Conservation (phyloP, 148 eudicot species). For the Fagopyrum tataricum region DNA sequence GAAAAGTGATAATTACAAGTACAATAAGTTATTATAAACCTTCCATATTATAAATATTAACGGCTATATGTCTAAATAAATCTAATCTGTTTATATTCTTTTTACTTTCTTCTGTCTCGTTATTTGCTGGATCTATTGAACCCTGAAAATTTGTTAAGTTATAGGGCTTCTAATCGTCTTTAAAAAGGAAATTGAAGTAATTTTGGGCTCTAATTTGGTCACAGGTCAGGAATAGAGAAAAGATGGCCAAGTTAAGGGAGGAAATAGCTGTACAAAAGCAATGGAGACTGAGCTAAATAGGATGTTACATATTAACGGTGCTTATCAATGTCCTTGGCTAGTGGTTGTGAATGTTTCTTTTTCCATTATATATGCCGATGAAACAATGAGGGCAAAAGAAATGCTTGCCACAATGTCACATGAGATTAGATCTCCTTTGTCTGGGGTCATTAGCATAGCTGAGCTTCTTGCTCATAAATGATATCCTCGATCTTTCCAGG, state of each 20-base stretch:
- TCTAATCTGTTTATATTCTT: neutral
- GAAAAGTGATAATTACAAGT: neutral
- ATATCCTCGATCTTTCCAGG: slow-evolving; percentile 90
- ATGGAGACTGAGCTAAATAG: slow-evolving; percentile 90
- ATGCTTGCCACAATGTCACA: slow-evolving; percentile 98
- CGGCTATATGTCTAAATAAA: neutral
- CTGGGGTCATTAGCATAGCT: slow-evolving; percentile 92
- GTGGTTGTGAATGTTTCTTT: neutral
- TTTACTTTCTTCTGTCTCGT: neutral
- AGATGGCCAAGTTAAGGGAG: slow-evolving; percentile 84
- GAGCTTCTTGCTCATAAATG: slow-evolving; percentile 87
- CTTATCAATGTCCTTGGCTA: neutral
- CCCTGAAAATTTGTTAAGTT: neutral
- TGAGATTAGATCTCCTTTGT: slow-evolving; percentile 88
- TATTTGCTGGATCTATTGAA: neutral
- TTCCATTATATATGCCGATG: slow-evolving; percentile 44
- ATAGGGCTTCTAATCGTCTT: neutral
- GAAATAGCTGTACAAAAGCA: slow-evolving; percentile 93
- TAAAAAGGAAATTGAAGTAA: neutral
- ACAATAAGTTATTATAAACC: neutral
- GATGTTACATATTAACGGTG: slow-evolving; percentile 88
- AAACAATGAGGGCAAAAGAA: slow-evolving; percentile 93
- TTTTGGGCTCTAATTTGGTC: neutral
- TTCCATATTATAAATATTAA: neutral
- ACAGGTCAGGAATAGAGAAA: slow-evolving; percentile 86